phyloP scores from a whole-genome alignment of 2,329 filamentous ascomycete species.

The Fusarium sublunatum region DNA sequence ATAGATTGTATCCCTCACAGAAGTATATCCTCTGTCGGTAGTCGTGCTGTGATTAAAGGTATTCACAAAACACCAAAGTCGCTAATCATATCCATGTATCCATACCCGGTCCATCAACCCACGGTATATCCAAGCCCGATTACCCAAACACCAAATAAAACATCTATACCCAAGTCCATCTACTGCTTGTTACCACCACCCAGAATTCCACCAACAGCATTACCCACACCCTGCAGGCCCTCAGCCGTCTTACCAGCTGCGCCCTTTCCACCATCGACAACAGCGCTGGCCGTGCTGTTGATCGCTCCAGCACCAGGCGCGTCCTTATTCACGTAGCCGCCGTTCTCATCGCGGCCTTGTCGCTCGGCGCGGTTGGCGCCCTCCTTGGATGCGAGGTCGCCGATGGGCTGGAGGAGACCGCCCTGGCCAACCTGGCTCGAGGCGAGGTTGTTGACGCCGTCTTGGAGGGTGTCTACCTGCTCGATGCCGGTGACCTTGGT shows the following conservation, averaged over 20 bases:
- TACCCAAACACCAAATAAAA: slow-evolving; percentile 19
- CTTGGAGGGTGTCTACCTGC: slow-evolving; percentile 76
- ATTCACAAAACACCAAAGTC: slow-evolving; percentile 2
- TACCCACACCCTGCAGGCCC: slow-evolving; percentile 15
- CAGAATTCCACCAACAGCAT: slow-evolving; percentile 51
- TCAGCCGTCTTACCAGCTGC: slow-evolving; percentile 32
- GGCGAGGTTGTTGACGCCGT: slow-evolving; percentile 71
- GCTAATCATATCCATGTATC: no score
- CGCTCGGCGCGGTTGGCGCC: slow-evolving; percentile 74
- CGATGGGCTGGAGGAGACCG: slow-evolving; percentile 72
- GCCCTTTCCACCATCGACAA: slow-evolving; percentile 49
- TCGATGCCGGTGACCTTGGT: slow-evolving; percentile 75
- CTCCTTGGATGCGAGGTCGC: slow-evolving; percentile 71
- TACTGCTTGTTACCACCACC: slow-evolving; percentile 50
- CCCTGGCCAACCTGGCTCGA: slow-evolving; percentile 74
- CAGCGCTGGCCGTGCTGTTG: slow-evolving; percentile 43
- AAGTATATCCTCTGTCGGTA: neutral
- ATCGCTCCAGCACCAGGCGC: slow-evolving; percentile 46
- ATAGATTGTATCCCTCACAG: slow-evolving; percentile 1
- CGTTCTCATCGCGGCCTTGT: slow-evolving; percentile 70
- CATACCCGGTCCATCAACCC: slow-evolving; percentile 6
- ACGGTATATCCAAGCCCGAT: slow-evolving; percentile 7
- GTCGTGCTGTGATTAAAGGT: slow-evolving; percentile 1
- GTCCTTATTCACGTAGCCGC: slow-evolving; percentile 57
- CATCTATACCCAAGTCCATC: neutral